Base-by-base conservation (phyloP, 306 rosid species). In the Quercus suber region DNA sequence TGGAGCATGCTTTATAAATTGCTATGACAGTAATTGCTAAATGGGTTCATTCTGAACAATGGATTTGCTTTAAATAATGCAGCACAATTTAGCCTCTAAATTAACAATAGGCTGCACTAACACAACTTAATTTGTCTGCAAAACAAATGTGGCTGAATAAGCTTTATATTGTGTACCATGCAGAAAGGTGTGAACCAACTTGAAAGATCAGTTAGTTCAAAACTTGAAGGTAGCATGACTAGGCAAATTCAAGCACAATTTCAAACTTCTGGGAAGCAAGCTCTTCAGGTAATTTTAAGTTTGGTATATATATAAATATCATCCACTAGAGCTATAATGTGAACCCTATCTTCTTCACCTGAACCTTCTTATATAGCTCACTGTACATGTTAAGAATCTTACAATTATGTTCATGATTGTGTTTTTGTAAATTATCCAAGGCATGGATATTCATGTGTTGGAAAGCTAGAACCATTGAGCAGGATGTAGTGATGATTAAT, bases 151-250 rank as follows among this genome's bases (percentile, higher is more conserved):
- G 77, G 68, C 67, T 71, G 75, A 81, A 76, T 73, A 45, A 71
- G 41, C 25, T 57, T 57, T 78, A 25, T 85, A 60, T 33, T 71
- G 76, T 74, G 55, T 78, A 75, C 71, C 71, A 23, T 83, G 86
- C 87, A 90, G 95, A 90, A 88, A 88, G 95, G 95, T 79, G 86
- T 90, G 78, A 86, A 72, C 82, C 95, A 90, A 80, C 85, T 90
- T 73, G 95, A 90, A 78, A 90, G 87, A 41, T 82, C 89, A 21
- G 86, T 90, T 56, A 78, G 75, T 85, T 82, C 89, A 71, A 90
- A 90, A 82, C 89, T 90, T 41, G 95, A 90, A 80, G 88, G 88
- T 73, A 80, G 89, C 1, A 80, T 88, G 75, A 84, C 88, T 73
- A 87, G 87, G 89, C 91, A 90, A 82, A 90, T 90, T 80, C 95